Percentiles rank a stretch among this genome's conserved stretches.
Conservation (phyloP, 768 basidiomycete species). For the Suillus spraguei region DNA sequence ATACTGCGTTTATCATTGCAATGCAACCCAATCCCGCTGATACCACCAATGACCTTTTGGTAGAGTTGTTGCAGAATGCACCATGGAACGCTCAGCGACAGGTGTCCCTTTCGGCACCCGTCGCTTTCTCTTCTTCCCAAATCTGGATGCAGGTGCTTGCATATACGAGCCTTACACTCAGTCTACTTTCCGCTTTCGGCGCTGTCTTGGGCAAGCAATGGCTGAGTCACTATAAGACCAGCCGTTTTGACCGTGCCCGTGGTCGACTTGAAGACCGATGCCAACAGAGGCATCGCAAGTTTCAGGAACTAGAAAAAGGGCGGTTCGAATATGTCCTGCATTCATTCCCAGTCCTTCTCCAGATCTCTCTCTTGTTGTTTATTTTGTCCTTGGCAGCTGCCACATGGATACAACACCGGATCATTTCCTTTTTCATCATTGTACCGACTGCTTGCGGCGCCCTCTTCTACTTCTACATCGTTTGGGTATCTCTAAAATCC, state of each 20-base stretch:
- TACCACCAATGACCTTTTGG: slow-evolving; percentile 15
- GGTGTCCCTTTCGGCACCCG: not conserved
- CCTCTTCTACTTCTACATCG: slow-evolving; percentile 8
- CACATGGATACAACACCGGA: not conserved
- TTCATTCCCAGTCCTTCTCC: slow-evolving; percentile 12
- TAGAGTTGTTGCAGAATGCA: slow-evolving; percentile 12
- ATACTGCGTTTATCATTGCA: slow-evolving; percentile 16
- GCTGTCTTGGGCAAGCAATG: slow-evolving; percentile 22
- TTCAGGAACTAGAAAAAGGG: slow-evolving; percentile 11
- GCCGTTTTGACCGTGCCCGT: not conserved
- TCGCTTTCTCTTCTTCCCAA: not conserved
- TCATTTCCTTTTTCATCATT: slow-evolving; percentile 15
- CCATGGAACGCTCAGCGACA: not conserved
- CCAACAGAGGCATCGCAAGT: slow-evolving; percentile 14
- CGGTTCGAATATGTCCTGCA: slow-evolving; percentile 11
- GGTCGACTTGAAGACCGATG: slow-evolving; percentile 11
- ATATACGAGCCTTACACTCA: slow-evolving; percentile 17
- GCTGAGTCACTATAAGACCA: slow-evolving; percentile 1
- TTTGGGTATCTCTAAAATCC: slow-evolving; percentile 7
- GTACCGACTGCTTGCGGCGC: not conserved
- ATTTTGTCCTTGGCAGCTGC: slow-evolving; percentile 8
- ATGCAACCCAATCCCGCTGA: slow-evolving; percentile 17
- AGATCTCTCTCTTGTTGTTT: slow-evolving; percentile 15
- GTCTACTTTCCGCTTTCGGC: slow-evolving; percentile 17
- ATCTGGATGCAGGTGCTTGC: slow-evolving; percentile 15